phyloP scores from a whole-genome alignment of 306 rosid species.

The Corylus americana region DNA sequence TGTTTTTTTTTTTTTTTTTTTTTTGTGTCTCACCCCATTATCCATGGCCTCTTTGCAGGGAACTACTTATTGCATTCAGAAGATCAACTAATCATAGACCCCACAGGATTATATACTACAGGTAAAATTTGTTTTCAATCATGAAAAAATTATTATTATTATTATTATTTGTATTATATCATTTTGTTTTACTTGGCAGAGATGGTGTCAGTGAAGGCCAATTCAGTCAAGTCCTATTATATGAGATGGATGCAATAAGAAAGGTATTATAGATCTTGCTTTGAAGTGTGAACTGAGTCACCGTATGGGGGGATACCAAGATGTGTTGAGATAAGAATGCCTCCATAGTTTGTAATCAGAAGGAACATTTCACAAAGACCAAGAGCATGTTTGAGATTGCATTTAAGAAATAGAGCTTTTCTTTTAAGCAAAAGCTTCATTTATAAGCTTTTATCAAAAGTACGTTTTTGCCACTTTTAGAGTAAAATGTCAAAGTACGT shows the following conservation, averaged over 20 bases:
- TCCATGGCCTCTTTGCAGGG: constrained; percentile 43
- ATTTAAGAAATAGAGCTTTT: too few relatives aligned
- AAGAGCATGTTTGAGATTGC: too few relatives aligned
- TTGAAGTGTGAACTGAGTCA: not conserved
- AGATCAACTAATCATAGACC: constrained; percentile 42
- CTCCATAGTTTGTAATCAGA: too few relatives aligned
- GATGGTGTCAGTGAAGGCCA: constrained; percentile 92
- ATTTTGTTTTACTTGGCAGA: constrained; percentile 37
- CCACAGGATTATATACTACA: constrained; percentile 66
- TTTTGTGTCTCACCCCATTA: not conserved
- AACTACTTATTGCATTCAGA: constrained; percentile 47
- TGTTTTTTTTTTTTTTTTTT: not conserved
- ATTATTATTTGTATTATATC: not conserved
- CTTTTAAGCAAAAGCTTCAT: too few relatives aligned
- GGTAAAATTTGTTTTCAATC: constrained; percentile 37
- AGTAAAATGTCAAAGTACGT: too few relatives aligned
- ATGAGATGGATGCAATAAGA: constrained; percentile 81
- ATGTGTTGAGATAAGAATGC: not conserved
- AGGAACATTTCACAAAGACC: too few relatives aligned
- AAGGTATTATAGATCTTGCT: constrained; percentile 40
- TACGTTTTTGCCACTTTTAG: too few relatives aligned
- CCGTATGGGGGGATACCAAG: too few relatives aligned
- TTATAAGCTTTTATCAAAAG: too few relatives aligned
- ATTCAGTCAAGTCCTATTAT: constrained; percentile 66
- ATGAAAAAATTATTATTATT: too few relatives aligned